Evolutionary conservation across 352 stramenopile genomes (phyloP).

Genomic region (Phytophthora pistaciae): DNA sequence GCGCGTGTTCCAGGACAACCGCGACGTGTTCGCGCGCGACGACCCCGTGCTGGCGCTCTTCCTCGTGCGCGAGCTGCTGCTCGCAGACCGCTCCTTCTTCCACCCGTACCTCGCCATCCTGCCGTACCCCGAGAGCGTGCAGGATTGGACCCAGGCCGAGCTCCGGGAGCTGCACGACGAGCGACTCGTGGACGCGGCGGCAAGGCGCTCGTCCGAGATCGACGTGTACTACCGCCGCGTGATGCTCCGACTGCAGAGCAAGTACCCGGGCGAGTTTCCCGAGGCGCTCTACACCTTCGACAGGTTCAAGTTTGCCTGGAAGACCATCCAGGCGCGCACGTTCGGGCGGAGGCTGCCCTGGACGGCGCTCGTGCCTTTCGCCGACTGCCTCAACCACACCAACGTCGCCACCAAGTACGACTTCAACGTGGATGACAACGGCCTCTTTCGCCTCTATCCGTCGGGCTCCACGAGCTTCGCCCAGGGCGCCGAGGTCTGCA

Average conservation of each 20-base stretch:
- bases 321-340: slow-evolving; percentile 91
- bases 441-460: slow-evolving; percentile 76
- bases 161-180: slow-evolving; percentile 78
- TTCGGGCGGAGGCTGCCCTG: slow-evolving; percentile 92
- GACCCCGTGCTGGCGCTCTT: slow-evolving; percentile 89
- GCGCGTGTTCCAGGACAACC: slow-evolving; percentile 57
- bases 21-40: slow-evolving; percentile 76
- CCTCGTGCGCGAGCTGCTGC: slow-evolving; percentile 79
- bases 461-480: slow-evolving; percentile 65
- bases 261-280: slow-evolving; percentile 62
- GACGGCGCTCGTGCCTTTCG: slow-evolving; percentile 92
- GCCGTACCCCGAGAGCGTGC: slow-evolving; percentile 77
- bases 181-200: slow-evolving; percentile 54
- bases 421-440: slow-evolving; percentile 66
- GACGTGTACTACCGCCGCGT: slow-evolving; percentile 65
- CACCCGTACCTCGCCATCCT: slow-evolving; percentile 90
- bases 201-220: slow-evolving; percentile 64
- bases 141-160: slow-evolving; percentile 84
- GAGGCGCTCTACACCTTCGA: slow-evolving; percentile 64
- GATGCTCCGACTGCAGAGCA: slow-evolving; percentile 51
- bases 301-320: slow-evolving; percentile 87
- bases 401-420: slow-evolving; percentile 93
- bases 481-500: slow-evolving; percentile 87
- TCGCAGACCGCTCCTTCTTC: slow-evolving; percentile 81
- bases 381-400: slow-evolving; percentile 93